phyloP scores from a whole-genome alignment of 768 basidiomycete species.

The Tylopilus cervinicoccineus region DNA sequence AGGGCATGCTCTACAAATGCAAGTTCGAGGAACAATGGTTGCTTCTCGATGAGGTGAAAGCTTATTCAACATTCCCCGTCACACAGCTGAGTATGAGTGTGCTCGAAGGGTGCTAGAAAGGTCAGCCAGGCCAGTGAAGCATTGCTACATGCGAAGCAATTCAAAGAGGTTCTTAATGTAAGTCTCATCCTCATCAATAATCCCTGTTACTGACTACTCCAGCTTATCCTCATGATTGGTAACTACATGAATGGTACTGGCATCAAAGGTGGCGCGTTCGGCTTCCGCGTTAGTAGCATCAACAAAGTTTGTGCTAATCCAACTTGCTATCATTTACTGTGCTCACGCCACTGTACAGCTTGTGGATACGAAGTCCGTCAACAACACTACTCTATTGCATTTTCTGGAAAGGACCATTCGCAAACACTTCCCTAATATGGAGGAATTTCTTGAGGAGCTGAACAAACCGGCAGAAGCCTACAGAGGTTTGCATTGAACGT shows the following conservation, averaged over 20 bases:
- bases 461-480: conserved; percentile 89
- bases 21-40: conserved; percentile 84
- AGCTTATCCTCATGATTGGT: conserved; percentile 91
- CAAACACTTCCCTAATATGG: conserved; percentile 85
- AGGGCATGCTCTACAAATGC: conserved; percentile 93
- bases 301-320: conserved; percentile 65
- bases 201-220: conserved; percentile 3
- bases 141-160: conserved; percentile 75
- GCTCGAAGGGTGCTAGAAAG: conserved; percentile 67
- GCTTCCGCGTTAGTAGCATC: conserved; percentile 95
- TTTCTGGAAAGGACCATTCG: conserved; percentile 88
- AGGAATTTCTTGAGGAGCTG: conserved; percentile 85
- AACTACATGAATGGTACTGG: conserved; percentile 99
- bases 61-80: background rate
- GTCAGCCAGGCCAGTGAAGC: conserved; percentile 77
- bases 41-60: conserved; percentile 72
- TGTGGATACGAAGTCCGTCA: conserved; percentile 95
- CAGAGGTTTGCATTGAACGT: conserved; percentile 54
- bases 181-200: conserved; percentile 18
- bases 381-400: conserved; percentile 91
- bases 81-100: conserved; percentile 10
- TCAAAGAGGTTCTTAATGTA: conserved; percentile 88
- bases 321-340: background rate
- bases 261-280: conserved; percentile 93
- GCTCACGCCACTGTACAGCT: conserved; percentile 47